phyloP scores from a whole-genome alignment of 257 asterid genomes.

The Solanum appendiculatum region DNA sequence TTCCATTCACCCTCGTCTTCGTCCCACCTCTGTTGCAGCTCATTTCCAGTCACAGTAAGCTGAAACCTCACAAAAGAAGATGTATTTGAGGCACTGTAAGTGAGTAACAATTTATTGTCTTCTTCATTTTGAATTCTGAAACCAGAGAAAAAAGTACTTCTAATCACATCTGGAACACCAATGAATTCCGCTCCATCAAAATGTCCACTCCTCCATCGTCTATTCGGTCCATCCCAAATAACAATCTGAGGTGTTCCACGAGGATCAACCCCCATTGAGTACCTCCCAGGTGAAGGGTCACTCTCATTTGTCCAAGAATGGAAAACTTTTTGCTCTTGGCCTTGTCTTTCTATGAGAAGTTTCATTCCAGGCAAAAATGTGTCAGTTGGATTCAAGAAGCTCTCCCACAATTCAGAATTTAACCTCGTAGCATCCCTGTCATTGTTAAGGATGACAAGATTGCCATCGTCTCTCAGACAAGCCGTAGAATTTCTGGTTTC shows the following conservation, averaged over 20 bases:
- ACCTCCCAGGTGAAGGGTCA: slow-evolving; percentile 66
- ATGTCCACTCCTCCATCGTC: slow-evolving; percentile 77
- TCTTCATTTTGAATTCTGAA: slow-evolving; percentile 25
- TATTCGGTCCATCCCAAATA: slow-evolving; percentile 51
- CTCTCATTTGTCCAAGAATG: slow-evolving; percentile 43
- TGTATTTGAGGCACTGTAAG: slow-evolving; percentile 16
- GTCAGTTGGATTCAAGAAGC: slow-evolving; percentile 54
- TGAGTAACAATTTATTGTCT: slow-evolving; percentile 5
- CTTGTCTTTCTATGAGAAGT: slow-evolving; percentile 6
- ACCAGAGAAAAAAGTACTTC: slow-evolving; percentile 25
- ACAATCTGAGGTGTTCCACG: slow-evolving; percentile 67
- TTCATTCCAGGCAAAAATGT: slow-evolving; percentile 56
- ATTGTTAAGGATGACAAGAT: slow-evolving; percentile 16
- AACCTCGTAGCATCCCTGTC: not conserved
- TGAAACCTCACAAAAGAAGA: slow-evolving; percentile 28
- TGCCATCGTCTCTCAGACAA: slow-evolving; percentile 33
- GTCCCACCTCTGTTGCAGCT: slow-evolving; percentile 38
- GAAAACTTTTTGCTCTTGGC: slow-evolving; percentile 26
- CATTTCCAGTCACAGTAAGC: slow-evolving; percentile 36
- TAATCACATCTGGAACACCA: slow-evolving; percentile 35
- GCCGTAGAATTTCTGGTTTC: slow-evolving; percentile 26
- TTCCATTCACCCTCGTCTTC: slow-evolving; percentile 22
- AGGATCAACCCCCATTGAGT: slow-evolving; percentile 55
- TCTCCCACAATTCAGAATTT: slow-evolving; percentile 25
- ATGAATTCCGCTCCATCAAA: slow-evolving; percentile 41